Evolutionary conservation across 225 moss, liverwort and hornwort genomes (phyloP).

Genomic region (Antitrichia curtipendula): DNA sequence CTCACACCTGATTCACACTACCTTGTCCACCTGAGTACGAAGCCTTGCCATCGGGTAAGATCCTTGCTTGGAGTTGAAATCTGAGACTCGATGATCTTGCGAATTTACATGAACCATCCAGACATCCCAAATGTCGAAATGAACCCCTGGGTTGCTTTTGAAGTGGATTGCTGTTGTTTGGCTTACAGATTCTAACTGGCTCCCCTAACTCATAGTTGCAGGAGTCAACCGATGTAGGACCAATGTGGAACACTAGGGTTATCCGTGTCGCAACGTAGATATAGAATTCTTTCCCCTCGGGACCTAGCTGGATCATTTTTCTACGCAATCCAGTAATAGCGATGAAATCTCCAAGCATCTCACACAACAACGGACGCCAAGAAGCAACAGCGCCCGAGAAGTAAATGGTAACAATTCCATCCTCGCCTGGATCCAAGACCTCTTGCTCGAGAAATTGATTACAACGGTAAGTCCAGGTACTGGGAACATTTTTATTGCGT

Average conservation of each 20-base stretch:
- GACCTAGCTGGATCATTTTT: conserved; percentile 38
- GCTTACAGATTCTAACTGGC: neutral
- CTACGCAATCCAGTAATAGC: conserved; percentile 52
- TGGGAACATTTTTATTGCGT: neutral
- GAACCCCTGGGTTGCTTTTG: neutral
- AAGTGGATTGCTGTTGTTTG: neutral
- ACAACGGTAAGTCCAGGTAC: neutral
- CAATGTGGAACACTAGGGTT: conserved; percentile 23
- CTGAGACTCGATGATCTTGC: neutral
- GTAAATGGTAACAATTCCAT: conserved; percentile 23
- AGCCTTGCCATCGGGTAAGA: conserved; percentile 9
- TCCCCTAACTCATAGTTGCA: neutral
- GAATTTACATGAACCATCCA: neutral
- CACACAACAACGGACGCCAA: conserved; percentile 69
- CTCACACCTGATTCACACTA: conserved; percentile 9
- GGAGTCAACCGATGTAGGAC: neutral
- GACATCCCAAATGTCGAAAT: neutral
- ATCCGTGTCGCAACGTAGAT: conserved; percentile 51
- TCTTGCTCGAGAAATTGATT: neutral
- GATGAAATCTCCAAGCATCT: conserved; percentile 38
- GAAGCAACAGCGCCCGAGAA: conserved; percentile 56
- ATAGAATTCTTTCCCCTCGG: conserved; percentile 9
- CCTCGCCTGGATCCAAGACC: neutral
- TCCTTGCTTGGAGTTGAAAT: neutral
- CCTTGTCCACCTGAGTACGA: conserved; percentile 9